phyloP scores from a whole-genome alignment of 768 basidiomycete species.

The Boletus sensibilis region DNA sequence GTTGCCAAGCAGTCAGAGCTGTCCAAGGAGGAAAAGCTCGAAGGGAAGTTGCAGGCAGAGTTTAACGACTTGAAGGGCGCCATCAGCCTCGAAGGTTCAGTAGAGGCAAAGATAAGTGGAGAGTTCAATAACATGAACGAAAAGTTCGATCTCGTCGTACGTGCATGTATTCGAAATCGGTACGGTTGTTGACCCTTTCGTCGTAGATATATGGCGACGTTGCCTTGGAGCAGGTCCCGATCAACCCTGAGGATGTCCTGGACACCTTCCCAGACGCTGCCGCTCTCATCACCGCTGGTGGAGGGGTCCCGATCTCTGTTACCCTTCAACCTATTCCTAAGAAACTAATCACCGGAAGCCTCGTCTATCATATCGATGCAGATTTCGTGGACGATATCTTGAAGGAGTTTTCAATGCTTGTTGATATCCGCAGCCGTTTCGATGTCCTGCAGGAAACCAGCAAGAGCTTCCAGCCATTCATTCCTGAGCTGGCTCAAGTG shows the following conservation, averaged over 20 bases:
- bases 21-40: not conserved
- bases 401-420: not conserved
- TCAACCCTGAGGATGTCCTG: not conserved
- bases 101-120: not conserved
- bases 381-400: not conserved
- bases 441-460: not conserved
- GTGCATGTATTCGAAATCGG: not conserved
- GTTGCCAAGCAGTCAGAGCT: not conserved
- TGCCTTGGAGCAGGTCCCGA: not conserved
- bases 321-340: not conserved
- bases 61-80: not conserved
- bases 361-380: not conserved
- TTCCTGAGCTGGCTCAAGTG: not conserved
- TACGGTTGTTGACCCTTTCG: not conserved
- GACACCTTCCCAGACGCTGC: not conserved
- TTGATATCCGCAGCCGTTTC: not conserved
- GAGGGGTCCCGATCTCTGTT: not conserved
- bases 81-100: not conserved
- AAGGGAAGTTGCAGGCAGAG: not conserved
- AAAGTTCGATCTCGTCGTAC: not conserved
- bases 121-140: not conserved
- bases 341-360: not conserved
- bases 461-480: not conserved
- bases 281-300: not conserved
- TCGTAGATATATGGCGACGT: not conserved